Conservation (phyloP, 2,329 filamentous ascomycete genomes). For the Nakataea oryzae region DNA sequence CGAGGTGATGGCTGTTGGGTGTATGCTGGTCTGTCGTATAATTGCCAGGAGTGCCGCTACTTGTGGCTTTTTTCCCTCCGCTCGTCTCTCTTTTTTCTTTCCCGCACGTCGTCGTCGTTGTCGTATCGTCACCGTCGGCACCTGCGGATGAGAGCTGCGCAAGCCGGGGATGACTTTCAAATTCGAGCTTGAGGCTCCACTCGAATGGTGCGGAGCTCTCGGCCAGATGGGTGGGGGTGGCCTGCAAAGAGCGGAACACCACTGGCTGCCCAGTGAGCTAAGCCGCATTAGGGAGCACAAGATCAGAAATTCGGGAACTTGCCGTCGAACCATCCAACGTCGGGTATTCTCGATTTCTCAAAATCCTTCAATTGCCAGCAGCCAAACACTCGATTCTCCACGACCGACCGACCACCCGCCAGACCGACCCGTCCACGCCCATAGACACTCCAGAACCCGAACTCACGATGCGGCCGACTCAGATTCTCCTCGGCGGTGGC, state of each 20-base stretch:
- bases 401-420: conserved; percentile 12
- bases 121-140: conserved; percentile 3
- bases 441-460: neutral
- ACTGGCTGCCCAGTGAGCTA: neutral
- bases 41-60: neutral
- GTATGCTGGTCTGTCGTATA: neutral
- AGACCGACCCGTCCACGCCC: conserved; percentile 9
- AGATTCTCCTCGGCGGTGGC: conserved; percentile 27
- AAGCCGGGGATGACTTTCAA: neutral
- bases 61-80: neutral
- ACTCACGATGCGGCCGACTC: conserved; percentile 35
- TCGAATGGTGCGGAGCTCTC: neutral
- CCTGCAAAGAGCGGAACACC: no score
- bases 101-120: neutral
- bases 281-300: neutral
- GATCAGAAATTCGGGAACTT: neutral
- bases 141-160: neutral
- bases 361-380: neutral
- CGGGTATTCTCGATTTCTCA: neutral
- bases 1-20: neutral
- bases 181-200: neutral
- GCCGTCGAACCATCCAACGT: neutral
- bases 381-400: neutral
- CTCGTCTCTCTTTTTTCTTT: neutral
- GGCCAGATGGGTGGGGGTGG: neutral